Evolutionary conservation across 345 rosid genomes (phyloP).

Genomic region (Corymbia maculata): DNA sequence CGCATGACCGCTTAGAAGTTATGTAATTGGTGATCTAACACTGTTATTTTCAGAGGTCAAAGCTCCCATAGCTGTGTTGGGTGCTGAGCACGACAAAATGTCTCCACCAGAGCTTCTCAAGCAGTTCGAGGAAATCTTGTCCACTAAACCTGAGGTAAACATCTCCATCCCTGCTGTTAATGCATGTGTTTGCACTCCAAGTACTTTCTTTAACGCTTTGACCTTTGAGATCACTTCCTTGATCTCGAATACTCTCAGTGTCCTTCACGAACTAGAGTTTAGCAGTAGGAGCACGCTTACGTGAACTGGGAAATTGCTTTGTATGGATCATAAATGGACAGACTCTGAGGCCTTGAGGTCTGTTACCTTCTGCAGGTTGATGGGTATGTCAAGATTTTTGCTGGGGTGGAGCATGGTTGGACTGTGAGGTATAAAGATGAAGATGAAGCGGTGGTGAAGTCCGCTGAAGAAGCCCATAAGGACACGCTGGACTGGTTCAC

Average conservation of each 20-base stretch:
- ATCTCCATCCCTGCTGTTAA: background rate
- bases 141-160: slow-evolving; percentile 19
- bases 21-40: background rate
- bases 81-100: slow-evolving; percentile 22
- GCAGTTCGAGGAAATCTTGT: slow-evolving; percentile 21
- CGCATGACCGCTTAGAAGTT: background rate
- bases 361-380: slow-evolving; percentile 2
- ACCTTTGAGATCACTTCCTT: background rate
- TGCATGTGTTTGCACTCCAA: background rate
- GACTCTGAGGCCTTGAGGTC: background rate
- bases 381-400: slow-evolving; percentile 13
- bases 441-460: slow-evolving; percentile 7
- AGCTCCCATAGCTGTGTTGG: slow-evolving; percentile 28
- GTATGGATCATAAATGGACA: background rate
- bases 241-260: background rate
- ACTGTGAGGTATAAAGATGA: slow-evolving; percentile 9
- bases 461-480: slow-evolving; percentile 15
- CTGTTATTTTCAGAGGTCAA: slow-evolving; percentile 15
- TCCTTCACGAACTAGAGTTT: background rate
- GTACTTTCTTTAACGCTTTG: background rate
- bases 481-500: slow-evolving; percentile 20
- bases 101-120: slow-evolving; percentile 30
- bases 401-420: slow-evolving; percentile 23
- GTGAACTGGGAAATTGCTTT: background rate
- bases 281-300: background rate